Base-by-base conservation (phyloP, 495 filamentous ascomycete species). In the Talaromyces nanjingensis region DNA sequence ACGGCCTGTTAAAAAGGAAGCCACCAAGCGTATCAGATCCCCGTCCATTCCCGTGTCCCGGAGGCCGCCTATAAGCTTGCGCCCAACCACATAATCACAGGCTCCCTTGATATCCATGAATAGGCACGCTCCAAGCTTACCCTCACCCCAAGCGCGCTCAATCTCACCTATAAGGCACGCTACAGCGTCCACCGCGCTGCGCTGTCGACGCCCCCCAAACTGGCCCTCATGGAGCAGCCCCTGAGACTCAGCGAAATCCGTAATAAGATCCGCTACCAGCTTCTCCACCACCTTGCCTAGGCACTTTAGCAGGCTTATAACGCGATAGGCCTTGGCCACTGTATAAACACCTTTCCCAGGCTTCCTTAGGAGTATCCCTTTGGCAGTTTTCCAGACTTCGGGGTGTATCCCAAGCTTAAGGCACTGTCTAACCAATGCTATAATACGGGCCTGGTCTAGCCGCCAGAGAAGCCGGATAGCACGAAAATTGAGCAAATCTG, bases 241-340 rank as follows among this genome's bases (percentile, higher is more conserved):
- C 3, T 11, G 11, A 2, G 39, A 42, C 16, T n/a, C 39, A 0
- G 39, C 14, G 25, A 54, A 54, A 1, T 54, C 24, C 6, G 59
- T 27, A 20, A 49, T 49, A 9, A 45, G 14, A 7, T 62, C 18
- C 4, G 59, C 59, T 0, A 45, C 20, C 1, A 62, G 18, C 37
- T 62, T 62, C 33, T 62, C 18, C 12, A 31, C 27, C 24, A 63
- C 47, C 45, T 54, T 63, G 22, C 47, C 47, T 20, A 55, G 47
- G 27, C 47, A 63, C 34, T 25, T 62, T 2, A 62, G 22, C 27
- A 63, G 45, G 60, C 60, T 55, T 2, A 31, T 63, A 8, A 63
- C 16, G 0, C 27, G 22, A 12, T 54, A 63, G 20, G 9, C 20
- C 8, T 55, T 63, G 3, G 24, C 45, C 16, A 31, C 9, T 14